Percentiles rank a stretch among this genome's conserved stretches.
Conservation (phyloP, 768 basidiomycete species). For the Chalciporus sphaerocephalus region DNA sequence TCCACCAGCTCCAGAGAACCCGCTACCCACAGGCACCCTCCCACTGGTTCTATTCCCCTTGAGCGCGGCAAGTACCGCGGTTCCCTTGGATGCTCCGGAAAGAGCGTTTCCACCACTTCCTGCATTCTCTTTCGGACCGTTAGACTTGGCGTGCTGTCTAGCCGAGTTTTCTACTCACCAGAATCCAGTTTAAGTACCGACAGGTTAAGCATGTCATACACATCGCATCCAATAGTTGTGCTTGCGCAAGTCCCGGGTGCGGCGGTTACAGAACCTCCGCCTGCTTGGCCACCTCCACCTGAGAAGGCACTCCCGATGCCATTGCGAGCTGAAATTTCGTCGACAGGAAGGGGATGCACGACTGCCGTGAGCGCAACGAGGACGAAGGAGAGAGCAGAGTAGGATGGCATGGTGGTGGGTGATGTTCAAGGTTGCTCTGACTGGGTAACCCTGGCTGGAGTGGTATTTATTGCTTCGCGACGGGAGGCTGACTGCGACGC, state of each 20-base stretch:
- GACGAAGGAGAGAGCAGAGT: slow-evolving; percentile 20
- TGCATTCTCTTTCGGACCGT: slow-evolving; percentile 13
- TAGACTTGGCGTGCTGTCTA: neutral
- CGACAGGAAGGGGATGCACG: slow-evolving; percentile 28
- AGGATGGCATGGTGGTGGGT: slow-evolving; percentile 24
- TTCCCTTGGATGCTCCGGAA: slow-evolving; percentile 6
- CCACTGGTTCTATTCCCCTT: neutral
- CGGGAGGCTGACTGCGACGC: slow-evolving; percentile 14
- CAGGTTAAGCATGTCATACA: neutral
- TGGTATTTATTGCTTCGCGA: slow-evolving; percentile 9
- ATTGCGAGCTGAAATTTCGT: slow-evolving; percentile 16
- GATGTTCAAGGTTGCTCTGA: slow-evolving; percentile 9
- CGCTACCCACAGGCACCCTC: slow-evolving; percentile 7
- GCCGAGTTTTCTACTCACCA: slow-evolving; percentile 6
- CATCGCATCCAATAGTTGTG: neutral
- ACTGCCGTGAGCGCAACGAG: slow-evolving; percentile 22
- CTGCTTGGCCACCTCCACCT: slow-evolving; percentile 29
- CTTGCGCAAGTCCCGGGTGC: slow-evolving; percentile 3
- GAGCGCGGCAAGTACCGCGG: neutral
- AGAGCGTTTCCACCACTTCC: slow-evolving; percentile 4
- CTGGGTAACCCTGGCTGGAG: neutral
- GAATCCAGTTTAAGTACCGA: slow-evolving; percentile 7
- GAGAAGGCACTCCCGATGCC: slow-evolving; percentile 8
- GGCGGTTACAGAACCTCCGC: slow-evolving; percentile 33
- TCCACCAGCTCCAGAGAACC: slow-evolving; percentile 9